These are phyloP conservation scores for Dillenia suffruticosa DNA, from an alignment of 164 flowering plant species.

Conservation along the genomic window DNA sequence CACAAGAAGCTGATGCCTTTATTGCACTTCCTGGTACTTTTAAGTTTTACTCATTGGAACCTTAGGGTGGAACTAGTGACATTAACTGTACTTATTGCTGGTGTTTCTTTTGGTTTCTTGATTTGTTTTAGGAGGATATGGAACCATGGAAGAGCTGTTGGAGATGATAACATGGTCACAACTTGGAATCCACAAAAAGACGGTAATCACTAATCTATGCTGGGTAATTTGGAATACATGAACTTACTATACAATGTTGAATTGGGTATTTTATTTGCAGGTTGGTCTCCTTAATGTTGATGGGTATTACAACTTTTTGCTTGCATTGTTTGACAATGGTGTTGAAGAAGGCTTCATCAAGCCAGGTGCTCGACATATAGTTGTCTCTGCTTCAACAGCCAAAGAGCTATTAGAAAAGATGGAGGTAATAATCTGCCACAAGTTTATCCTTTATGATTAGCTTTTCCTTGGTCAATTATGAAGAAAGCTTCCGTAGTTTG, in stretches of 20 bases:
- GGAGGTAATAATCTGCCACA: constrained; percentile 48
- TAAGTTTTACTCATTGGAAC: not conserved
- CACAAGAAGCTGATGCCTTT: constrained; percentile 78
- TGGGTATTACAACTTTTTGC: constrained; percentile 78
- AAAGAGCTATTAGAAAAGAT: constrained; percentile 62
- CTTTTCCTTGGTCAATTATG: too few relatives aligned
- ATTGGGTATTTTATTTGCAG: constrained; percentile 27
- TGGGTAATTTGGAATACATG: not conserved
- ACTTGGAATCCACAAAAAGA: constrained; percentile 88
- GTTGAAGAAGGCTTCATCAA: constrained; percentile 88
- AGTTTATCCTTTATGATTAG: not conserved
- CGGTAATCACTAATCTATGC: constrained; percentile 37
- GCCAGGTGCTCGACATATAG: constrained; percentile 73
- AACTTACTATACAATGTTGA: not conserved
- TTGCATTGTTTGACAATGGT: constrained; percentile 78
- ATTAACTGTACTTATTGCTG: too few relatives aligned
- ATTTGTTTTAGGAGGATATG: constrained; percentile 73
- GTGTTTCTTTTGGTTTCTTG: not conserved
- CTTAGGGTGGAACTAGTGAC: not conserved
- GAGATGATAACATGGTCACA: constrained; percentile 97
- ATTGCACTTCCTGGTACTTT: constrained; percentile 88
- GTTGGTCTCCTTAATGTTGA: constrained; percentile 88
- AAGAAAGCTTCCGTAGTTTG: too few relatives aligned
- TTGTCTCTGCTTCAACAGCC: constrained; percentile 81
- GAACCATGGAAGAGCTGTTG: constrained; percentile 89